phyloP scores from a whole-genome alignment of 2,329 filamentous ascomycete genomes.

The Saccharata proteae region DNA sequence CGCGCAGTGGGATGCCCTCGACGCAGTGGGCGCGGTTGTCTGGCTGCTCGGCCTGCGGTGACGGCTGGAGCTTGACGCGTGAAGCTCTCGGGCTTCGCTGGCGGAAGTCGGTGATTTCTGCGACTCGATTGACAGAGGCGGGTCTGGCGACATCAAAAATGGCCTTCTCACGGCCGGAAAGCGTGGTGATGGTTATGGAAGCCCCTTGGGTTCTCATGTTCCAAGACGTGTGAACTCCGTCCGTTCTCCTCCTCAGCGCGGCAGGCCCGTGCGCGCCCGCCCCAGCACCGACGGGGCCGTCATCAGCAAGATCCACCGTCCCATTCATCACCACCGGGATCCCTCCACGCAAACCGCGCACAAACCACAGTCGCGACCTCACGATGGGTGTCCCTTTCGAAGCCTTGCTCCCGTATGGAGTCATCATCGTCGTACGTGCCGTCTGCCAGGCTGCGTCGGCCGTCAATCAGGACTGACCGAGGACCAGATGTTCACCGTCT shows the following conservation, averaged over 20 bases:
- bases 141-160: conserved; percentile 22
- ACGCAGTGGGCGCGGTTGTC: conserved; percentile 2
- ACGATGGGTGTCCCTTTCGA: conserved; percentile 56
- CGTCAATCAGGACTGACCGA: conserved; percentile 4
- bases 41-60: too few relatives aligned
- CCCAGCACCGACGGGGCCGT: too few relatives aligned
- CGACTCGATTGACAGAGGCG: conserved; percentile 20
- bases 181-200: conserved; percentile 16
- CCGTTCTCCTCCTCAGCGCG: too few relatives aligned
- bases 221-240: too few relatives aligned
- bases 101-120: conserved; percentile 15
- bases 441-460: conserved; percentile 7
- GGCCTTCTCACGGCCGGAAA: conserved; percentile 15
- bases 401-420: conserved; percentile 50
- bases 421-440: conserved; percentile 46
- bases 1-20: conserved; percentile 5
- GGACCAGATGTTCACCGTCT: conserved; percentile 48
- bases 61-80: too few relatives aligned
- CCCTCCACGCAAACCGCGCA: too few relatives aligned
- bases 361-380: conserved; percentile 1
- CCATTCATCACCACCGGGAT: too few relatives aligned
- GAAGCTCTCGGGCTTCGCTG: conserved; percentile 15
- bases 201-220: too few relatives aligned
- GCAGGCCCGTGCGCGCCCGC: too few relatives aligned
- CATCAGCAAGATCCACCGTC: too few relatives aligned